Percentiles rank a stretch among this genome's conserved stretches.
Conservation (phyloP, 805 yeast species). For the Yarrowia sp. region DNA sequence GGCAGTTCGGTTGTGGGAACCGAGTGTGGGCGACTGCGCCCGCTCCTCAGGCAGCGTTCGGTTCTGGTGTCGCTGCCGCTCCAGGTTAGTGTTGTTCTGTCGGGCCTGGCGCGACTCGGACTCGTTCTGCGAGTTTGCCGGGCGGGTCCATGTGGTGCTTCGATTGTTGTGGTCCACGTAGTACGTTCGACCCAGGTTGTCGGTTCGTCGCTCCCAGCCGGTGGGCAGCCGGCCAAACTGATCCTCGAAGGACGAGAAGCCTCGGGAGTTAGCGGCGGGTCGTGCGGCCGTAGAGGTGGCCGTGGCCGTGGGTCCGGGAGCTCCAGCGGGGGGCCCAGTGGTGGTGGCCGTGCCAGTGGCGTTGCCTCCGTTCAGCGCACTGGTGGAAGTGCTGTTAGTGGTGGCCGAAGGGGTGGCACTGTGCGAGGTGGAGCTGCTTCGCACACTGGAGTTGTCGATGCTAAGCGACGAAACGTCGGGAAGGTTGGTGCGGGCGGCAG, state of each 20-base stretch:
- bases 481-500: conserved; percentile 16
- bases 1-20: conserved; percentile 33
- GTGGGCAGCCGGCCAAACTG: conserved; percentile 95
- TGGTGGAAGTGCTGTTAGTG: conserved; percentile 35
- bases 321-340: neutral
- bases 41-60: conserved; percentile 66
- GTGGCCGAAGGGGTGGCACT: conserved; percentile 20
- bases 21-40: conserved; percentile 23
- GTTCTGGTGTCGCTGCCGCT: conserved; percentile 84
- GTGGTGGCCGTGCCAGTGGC: neutral
- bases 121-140: conserved; percentile 74
- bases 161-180: conserved; percentile 97
- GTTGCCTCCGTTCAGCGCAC: conserved; percentile 29
- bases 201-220: conserved; percentile 99
- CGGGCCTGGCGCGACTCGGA: conserved; percentile 52
- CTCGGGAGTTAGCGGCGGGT: conserved; percentile 37
- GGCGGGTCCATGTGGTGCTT: conserved; percentile 99
- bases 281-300: conserved; percentile 31
- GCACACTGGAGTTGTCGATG: conserved; percentile 31
- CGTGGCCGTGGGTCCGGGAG: conserved; percentile 27
- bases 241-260: conserved; percentile 91
- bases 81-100: conserved; percentile 73
- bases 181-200: conserved; percentile 94
- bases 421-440: conserved; percentile 31
- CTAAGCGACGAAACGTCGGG: conserved; percentile 25